These are phyloP conservation scores for Metschnikowia lunata DNA, from an alignment of 805 yeast species.

Conservation along the genomic window DNA sequence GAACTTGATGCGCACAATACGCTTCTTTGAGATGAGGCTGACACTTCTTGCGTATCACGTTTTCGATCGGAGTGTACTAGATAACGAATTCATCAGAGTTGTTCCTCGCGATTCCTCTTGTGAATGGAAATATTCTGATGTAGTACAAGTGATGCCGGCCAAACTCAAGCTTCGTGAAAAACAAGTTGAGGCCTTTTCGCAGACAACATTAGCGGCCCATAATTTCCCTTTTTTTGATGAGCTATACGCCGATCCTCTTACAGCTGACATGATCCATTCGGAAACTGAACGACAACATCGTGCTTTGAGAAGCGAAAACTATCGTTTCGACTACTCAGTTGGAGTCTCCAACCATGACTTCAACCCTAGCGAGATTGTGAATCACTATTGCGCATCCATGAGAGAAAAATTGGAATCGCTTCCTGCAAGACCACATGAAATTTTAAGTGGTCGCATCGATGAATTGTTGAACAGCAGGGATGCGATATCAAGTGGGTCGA, in stretches of 20 bases:
- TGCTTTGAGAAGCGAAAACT: conserved; percentile 14
- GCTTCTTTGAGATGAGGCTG: conserved; percentile 32
- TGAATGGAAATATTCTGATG: conserved; percentile 12
- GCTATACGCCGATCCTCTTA: conserved; percentile 12
- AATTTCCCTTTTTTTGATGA: conserved; percentile 20
- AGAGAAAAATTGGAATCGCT: conserved; percentile 1
- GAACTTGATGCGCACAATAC: conserved; percentile 28
- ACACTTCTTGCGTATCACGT: conserved; percentile 24
- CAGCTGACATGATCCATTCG: conserved; percentile 12
- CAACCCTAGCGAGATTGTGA: conserved; percentile 18
- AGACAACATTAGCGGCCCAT: conserved; percentile 7
- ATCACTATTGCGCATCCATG: conserved; percentile 2
- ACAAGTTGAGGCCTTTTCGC: conserved; percentile 10
- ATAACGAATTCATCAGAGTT: conserved; percentile 16
- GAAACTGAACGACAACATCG: conserved; percentile 12
- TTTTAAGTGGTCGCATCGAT: conserved; percentile 6
- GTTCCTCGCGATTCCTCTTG: conserved; percentile 8
- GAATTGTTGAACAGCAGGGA: conserved; percentile 7
- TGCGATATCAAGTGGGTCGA: conserved; percentile 3
- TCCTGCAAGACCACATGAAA: conserved; percentile 7
- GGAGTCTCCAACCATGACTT: conserved; percentile 30
- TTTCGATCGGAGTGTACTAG: conserved; percentile 20
- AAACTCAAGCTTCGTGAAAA: conserved; percentile 14
- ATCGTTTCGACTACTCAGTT: conserved; percentile 18
- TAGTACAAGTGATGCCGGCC: conserved; percentile 18